phyloP scores from a whole-genome alignment of 2,329 filamentous ascomycete genomes.

The Aureobasidium namibiae region DNA sequence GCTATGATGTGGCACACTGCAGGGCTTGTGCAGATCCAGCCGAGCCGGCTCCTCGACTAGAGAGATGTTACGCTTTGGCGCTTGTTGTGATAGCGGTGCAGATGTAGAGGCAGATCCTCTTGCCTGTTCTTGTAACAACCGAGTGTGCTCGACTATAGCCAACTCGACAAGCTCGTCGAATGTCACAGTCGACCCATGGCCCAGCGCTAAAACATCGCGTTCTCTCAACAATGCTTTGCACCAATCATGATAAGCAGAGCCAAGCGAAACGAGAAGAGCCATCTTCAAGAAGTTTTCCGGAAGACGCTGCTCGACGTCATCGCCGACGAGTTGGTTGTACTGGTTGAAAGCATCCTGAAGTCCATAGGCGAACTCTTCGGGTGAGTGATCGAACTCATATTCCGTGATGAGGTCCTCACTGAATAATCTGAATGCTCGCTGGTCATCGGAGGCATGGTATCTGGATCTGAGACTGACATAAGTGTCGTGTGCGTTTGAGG shows the following conservation, averaged over 20 bases:
- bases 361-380: neutral
- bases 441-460: neutral
- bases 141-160: neutral
- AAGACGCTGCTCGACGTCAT: neutral
- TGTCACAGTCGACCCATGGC: neutral
- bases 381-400: neutral
- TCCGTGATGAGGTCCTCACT: neutral
- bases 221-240: neutral
- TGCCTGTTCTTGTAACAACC: neutral
- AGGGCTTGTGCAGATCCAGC: neutral
- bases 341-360: neutral
- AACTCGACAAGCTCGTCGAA: neutral
- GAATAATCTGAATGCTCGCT: neutral
- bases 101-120: neutral
- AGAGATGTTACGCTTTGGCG: neutral
- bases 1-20: neutral
- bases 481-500: neutral
- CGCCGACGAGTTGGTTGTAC: neutral
- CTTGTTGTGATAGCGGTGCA: neutral
- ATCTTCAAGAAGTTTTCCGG: neutral
- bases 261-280: slow-evolving; percentile 37
- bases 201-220: neutral
- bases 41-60: neutral
- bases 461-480: neutral
- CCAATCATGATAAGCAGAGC: slow-evolving; percentile 30